Base-by-base conservation (phyloP, 352 stramenopile genomes). In the Peronospora tabacina region DNA sequence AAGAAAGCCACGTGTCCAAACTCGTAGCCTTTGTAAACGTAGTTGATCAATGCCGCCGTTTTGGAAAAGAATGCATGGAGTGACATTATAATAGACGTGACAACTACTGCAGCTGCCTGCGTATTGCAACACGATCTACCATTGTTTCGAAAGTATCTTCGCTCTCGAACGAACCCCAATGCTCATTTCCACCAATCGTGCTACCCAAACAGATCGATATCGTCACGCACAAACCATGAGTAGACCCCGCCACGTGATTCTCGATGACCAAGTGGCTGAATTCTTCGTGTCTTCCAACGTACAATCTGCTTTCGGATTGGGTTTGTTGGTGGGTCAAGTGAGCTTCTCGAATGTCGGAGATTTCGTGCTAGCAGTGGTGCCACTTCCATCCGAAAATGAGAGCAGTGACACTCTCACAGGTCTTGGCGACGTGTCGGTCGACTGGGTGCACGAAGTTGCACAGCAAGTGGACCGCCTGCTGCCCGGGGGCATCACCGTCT, bases 401-500 rank as follows among this genome's bases (percentile, higher is more conserved):
- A 55, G 17, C 28, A 45, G 50, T 11, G 69, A 76, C 3, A 46
- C 52, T 0, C 47, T 57, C 1, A 61, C 48, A 11, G 41, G 55
- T 45, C 71, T 85, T 32, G 58, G 57, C 6, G 73, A 87, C 41
- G 54, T 89, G 32, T 85, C 75, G 10, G 57, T 68, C 16, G 75
- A 87, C 9, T 89, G 78, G 78, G 58, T 80, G 37, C 56, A 75
- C 50, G 72, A 85, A 38, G 68, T 79, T 56, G 65, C 75, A 30
- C 71, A 78, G 48, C 78, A 89, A 52, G 65, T 87, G n/a, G 73
- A 87, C 19, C 73, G 69, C 20, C 37, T 89, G 36, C 56, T 89
- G 3, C 75, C 78, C 1, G 78, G 78, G 5, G 78, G 78, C 15
- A 55, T 87, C 24, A 41, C 32, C 2, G 52, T 89, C 17, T 6